Conservation (phyloP, 1,284 basidiomycete genomes). For the Ceratobasidium sp. region DNA sequence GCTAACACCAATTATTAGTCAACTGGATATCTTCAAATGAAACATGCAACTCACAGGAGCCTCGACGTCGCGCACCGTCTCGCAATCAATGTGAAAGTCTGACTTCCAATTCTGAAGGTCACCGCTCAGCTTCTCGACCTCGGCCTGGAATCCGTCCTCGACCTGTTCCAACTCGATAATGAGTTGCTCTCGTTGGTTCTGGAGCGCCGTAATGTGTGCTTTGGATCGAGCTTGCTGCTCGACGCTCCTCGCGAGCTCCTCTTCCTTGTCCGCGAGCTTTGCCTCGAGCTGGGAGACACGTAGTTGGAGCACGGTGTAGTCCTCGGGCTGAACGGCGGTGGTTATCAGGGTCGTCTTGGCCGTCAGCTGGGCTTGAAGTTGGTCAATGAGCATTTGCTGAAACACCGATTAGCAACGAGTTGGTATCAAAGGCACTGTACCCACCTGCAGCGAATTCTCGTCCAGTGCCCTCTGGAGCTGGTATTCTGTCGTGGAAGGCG, state of each 20-base stretch:
- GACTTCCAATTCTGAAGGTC: slow-evolving; percentile 16
- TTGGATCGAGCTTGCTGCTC: background rate
- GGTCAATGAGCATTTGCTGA: slow-evolving; percentile 26
- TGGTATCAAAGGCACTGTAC: background rate
- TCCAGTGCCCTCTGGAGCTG: slow-evolving; percentile 23
- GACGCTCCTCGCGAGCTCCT: slow-evolving; percentile 6
- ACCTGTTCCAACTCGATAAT: slow-evolving; percentile 28
- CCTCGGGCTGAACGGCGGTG: background rate
- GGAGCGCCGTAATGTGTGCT: slow-evolving; percentile 23
- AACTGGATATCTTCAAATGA: background rate
- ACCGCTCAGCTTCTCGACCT: slow-evolving; percentile 14
- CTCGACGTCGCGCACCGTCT: background rate
- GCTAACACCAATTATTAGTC: background rate
- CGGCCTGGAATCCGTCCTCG: slow-evolving; percentile 34
- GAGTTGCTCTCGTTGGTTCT: slow-evolving; percentile 23
- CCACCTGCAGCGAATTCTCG: slow-evolving; percentile 33
- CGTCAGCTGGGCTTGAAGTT: slow-evolving; percentile 23
- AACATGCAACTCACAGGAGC: background rate
- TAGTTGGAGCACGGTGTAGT: background rate
- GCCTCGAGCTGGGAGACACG: slow-evolving; percentile 9
- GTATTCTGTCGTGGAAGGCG: background rate
- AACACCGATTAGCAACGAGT: background rate
- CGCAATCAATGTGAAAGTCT: background rate
- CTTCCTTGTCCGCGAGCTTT: slow-evolving; percentile 9
- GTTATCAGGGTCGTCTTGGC: background rate